Conservation (phyloP, 1,139 yeast species). For the Kodamaea suecica region DNA sequence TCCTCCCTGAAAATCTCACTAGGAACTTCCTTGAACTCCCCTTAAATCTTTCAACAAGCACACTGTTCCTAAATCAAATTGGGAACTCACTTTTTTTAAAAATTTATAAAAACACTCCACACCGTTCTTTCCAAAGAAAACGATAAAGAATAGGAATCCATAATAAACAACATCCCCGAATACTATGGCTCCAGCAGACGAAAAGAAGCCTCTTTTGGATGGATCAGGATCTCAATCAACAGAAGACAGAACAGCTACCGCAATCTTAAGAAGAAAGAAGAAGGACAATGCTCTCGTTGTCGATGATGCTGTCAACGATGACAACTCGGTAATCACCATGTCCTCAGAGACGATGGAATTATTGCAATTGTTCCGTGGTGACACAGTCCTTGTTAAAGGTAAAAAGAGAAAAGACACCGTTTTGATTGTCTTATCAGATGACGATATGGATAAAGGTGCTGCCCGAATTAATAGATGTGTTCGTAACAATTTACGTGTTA, state of each 20-base stretch:
- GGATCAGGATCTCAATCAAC: constrained; percentile 38
- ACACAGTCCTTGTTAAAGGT: constrained; percentile 95
- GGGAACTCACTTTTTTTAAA: too few relatives aligned
- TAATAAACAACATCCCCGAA: constrained; percentile 4
- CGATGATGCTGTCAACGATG: constrained; percentile 96
- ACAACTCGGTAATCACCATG: constrained; percentile 93
- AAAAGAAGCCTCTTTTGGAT: constrained; percentile 42
- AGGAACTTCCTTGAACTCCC: too few relatives aligned
- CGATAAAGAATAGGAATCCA: background rate
- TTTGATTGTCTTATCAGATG: constrained; percentile 93
- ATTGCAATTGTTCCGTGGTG: constrained; percentile 94
- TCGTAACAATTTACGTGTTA: constrained; percentile 89
- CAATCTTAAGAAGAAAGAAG: constrained; percentile 95
- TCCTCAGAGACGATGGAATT: constrained; percentile 94
- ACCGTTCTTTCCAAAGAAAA: constrained; percentile 4
- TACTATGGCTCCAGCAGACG: constrained; percentile 29
- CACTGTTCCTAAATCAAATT: too few relatives aligned
- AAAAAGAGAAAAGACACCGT: constrained; percentile 98
- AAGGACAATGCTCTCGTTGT: constrained; percentile 91
- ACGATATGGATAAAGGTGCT: constrained; percentile 93
- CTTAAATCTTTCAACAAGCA: too few relatives aligned
- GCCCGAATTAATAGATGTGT: constrained; percentile 94
- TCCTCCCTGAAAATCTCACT: too few relatives aligned
- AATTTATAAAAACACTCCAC: constrained; percentile 1
- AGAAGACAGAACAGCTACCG: constrained; percentile 94